A percentile compares a stretch with the other conserved stretches of the same genome.
These are phyloP conservation scores for Erythrophleum fordii DNA, from an alignment of 306 rosid species.

Conservation along the genomic window DNA sequence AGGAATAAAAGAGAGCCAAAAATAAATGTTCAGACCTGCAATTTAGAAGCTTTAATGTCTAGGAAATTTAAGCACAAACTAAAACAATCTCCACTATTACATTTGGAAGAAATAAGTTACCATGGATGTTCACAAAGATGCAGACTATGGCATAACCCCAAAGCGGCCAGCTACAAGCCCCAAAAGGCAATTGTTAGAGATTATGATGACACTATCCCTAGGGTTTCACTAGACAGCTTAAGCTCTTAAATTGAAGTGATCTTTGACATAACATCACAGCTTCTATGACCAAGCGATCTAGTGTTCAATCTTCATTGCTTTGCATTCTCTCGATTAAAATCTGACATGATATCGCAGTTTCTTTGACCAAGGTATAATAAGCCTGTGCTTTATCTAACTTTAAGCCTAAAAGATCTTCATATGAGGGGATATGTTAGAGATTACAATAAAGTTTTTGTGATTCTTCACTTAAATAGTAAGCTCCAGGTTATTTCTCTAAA, in stretches of 20 bases:
- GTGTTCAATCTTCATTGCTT: too few species aligned
- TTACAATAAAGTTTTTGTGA: too few species aligned
- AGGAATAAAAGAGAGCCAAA: conserved; percentile 98
- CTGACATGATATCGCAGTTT: too few species aligned
- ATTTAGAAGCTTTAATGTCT: conserved; percentile 29
- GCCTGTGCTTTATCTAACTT: too few species aligned
- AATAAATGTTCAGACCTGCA: conserved; percentile 87
- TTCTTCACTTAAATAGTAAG: neutral
- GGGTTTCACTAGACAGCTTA: too few species aligned
- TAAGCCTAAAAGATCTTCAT: too few species aligned
- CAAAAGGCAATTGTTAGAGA: conserved; percentile 8
- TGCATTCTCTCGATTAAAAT: too few species aligned
- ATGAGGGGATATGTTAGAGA: too few species aligned
- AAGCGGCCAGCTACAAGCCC: conserved; percentile 80
- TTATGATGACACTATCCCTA: neutral
- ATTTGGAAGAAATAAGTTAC: conserved; percentile 46
- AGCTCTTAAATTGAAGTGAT: too few species aligned
- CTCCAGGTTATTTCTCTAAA: neutral
- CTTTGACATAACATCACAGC: too few species aligned
- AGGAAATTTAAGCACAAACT: conserved; percentile 37
- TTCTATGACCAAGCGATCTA: too few species aligned
- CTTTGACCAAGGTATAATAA: too few species aligned
- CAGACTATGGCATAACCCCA: conserved; percentile 91
- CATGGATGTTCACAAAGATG: conserved; percentile 88
- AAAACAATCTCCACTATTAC: neutral